Conservation (phyloP, 1,284 basidiomycete genomes). For the Cutaneotrichosporon dermatis region DNA sequence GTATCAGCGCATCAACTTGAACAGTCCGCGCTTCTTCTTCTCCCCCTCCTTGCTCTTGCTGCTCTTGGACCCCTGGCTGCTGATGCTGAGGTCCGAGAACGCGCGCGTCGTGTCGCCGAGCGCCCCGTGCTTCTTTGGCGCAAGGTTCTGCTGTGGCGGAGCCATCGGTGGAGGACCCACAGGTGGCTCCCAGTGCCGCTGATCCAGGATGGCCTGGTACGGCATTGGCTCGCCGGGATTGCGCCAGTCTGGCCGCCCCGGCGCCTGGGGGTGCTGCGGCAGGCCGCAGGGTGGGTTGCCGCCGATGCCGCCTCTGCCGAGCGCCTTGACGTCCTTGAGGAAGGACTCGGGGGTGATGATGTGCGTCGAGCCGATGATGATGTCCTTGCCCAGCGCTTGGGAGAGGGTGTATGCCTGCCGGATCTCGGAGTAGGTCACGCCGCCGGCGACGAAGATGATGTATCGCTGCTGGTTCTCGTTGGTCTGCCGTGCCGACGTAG, state of each 20-base stretch:
- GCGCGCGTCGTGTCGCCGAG: conserved; percentile 14
- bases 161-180: conserved; percentile 45
- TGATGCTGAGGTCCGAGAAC: conserved; percentile 16
- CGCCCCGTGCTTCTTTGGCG: not conserved
- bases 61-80: conserved; percentile 27
- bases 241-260: conserved; percentile 51
- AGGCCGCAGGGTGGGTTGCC: conserved; percentile 65
- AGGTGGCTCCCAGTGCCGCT: conserved; percentile 44
- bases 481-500: conserved; percentile 44
- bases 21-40: conserved; percentile 52
- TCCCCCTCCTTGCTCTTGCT: conserved; percentile 36
- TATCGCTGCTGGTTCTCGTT: conserved; percentile 63
- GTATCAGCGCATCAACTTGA: too few species aligned
- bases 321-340: conserved; percentile 78
- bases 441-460: conserved; percentile 88
- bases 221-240: conserved; percentile 65
- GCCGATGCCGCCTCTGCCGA: conserved; percentile 71
- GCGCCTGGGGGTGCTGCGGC: conserved; percentile 46
- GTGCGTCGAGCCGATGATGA: conserved; percentile 92
- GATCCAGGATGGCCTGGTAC: conserved; percentile 56
- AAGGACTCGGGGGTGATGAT: conserved; percentile 76
- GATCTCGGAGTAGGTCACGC: conserved; percentile 94
- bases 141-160: conserved; percentile 25
- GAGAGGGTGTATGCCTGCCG: conserved; percentile 80
- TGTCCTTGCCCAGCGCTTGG: conserved; percentile 70